Conservation (phyloP, 306 rosid species). For the Vachellia collinsii region DNA sequence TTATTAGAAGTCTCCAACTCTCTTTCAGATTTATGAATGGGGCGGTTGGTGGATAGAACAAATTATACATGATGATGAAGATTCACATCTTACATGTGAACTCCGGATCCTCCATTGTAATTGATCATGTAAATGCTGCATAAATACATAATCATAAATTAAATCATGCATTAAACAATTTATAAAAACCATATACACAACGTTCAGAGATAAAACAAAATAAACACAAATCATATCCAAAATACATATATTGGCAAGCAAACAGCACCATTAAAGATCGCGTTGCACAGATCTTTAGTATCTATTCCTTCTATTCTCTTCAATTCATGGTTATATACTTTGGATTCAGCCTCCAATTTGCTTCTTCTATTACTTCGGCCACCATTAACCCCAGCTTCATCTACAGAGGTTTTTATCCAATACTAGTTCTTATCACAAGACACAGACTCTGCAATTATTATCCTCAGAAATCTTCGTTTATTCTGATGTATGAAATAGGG, state of each 20-base stretch:
- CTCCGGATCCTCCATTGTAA: slow-evolving; percentile 94
- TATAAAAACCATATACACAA: not conserved
- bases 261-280: not conserved
- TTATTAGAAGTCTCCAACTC: not conserved
- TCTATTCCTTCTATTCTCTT: not conserved
- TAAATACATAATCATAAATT: slow-evolving; percentile 35
- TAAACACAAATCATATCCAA: not conserved
- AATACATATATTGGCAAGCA: not conserved
- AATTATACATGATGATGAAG: slow-evolving; percentile 23
- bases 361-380: not conserved
- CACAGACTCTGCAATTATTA: not conserved
- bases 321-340: not conserved
- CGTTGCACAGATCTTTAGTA: not conserved
- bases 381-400: not conserved
- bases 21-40: not conserved
- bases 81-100: slow-evolving; percentile 81
- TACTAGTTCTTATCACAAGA: not conserved
- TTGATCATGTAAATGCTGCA: slow-evolving; percentile 88
- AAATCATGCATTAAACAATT: not conserved
- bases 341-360: not conserved
- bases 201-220: not conserved
- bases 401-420: not conserved
- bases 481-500: not conserved
- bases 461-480: not conserved
- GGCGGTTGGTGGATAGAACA: not conserved